Conservation (phyloP, 352 stramenopile species). For the Nothophytophthora sp. region DNA sequence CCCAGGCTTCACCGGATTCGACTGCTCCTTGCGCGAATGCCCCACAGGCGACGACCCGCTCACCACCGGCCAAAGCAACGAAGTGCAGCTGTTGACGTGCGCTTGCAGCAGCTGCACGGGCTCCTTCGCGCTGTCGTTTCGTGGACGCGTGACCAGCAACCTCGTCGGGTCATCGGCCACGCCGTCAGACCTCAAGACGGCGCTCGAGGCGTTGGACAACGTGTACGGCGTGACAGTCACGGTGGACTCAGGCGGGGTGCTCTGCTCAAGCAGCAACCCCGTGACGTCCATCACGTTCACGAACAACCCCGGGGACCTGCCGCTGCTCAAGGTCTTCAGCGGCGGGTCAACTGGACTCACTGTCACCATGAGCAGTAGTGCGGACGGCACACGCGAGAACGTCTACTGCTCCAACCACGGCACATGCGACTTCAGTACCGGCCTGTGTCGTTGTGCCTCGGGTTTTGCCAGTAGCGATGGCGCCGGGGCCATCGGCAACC, state of each 20-base stretch:
- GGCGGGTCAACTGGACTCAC: constrained; percentile 29
- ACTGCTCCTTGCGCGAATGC: constrained; percentile 65
- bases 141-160: constrained; percentile 56
- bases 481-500: constrained; percentile 28
- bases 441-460: constrained; percentile 66
- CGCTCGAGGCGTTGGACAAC: constrained; percentile 61
- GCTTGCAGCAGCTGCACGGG: constrained; percentile 53
- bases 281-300: constrained; percentile 77
- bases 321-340: constrained; percentile 48
- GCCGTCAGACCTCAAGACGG: constrained; percentile 34
- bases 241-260: constrained; percentile 30
- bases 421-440: constrained; percentile 52
- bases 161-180: constrained; percentile 44
- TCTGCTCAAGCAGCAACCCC: constrained; percentile 30
- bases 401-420: constrained; percentile 88
- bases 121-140: constrained; percentile 67
- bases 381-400: constrained; percentile 51
- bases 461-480: constrained; percentile 70
- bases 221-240: constrained; percentile 49
- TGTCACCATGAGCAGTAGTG: constrained; percentile 3
- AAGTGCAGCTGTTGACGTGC: constrained; percentile 58
- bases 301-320: constrained; percentile 61
- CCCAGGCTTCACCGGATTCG: constrained; percentile 56
- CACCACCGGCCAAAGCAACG: constrained; percentile 32
- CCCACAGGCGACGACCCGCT: constrained; percentile 65